Percentiles rank a stretch among this genome's conserved stretches.
Evolutionary conservation across 2,329 filamentous ascomycete genomes (phyloP).

Genomic region (Cucurbitaria berberidis): DNA sequence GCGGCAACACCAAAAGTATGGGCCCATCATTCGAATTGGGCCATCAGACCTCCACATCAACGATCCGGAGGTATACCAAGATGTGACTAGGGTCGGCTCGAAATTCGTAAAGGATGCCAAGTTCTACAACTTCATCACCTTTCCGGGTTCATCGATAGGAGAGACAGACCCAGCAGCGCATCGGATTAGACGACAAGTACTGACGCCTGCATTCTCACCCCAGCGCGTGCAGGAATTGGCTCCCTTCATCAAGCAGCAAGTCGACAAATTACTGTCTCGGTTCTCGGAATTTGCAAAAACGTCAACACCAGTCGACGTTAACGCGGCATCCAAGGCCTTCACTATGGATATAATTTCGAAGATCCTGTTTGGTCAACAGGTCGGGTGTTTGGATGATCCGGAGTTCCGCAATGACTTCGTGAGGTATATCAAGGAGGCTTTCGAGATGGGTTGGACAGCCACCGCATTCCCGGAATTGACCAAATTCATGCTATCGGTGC

Average conservation of each 20-base stretch:
- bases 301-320: conserved; percentile 10
- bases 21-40: conserved; percentile 22
- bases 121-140: conserved; percentile 19
- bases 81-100: conserved; percentile 16
- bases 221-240: conserved; percentile 9
- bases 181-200: conserved; percentile 15
- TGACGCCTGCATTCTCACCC: conserved; percentile 18
- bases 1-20: conserved; percentile 1
- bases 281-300: conserved; percentile 4
- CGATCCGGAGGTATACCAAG: conserved; percentile 24
- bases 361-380: conserved; percentile 11
- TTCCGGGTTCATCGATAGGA: conserved; percentile 13
- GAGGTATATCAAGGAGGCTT: conserved; percentile 7
- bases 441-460: conserved; percentile 15
- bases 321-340: conserved; percentile 10
- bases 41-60: conserved; percentile 31
- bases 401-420: conserved; percentile 14
- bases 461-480: conserved; percentile 10
- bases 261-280: conserved; percentile 7
- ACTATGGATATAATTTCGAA: conserved; percentile 16
- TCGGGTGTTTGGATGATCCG: conserved; percentile 11
- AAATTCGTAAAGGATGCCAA: conserved; percentile 16
- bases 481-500: conserved; percentile 1
- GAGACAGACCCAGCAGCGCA: conserved; percentile 9
- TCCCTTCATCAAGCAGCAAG: conserved; percentile 11